Base-by-base conservation (phyloP, 2,329 filamentous ascomycete genomes). In the Pseudomassariella vexata region DNA sequence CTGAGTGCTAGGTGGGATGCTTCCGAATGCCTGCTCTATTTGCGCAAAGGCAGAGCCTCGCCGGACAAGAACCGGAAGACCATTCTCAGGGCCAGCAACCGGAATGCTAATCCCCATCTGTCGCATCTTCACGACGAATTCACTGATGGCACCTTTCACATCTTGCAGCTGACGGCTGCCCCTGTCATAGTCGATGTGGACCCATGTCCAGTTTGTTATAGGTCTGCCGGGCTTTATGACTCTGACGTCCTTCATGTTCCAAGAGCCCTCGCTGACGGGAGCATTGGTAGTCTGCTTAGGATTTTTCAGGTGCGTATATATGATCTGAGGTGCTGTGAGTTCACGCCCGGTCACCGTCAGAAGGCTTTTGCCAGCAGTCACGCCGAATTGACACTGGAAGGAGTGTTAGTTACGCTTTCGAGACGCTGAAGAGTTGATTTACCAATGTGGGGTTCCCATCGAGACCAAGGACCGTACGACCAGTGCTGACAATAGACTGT, bases 261-360 rank as follows among this genome's bases (percentile, higher is more conserved):
- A 92, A 1, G 68, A 66, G 1, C 81, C 84, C n/a, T 61, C 37
- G 9, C 23, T n/a, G 4, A 28, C 57, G 2, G 34, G 40, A 0
- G 71, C 59, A 1, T 30, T 49, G 5, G 68, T 36, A 6, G n/a
- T 28, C 8, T 44, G 59, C 2, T 27, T 49, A 6, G 64, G 42
- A 9, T 25, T 35, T 6, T 41, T 50, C 11, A 24, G 40, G 14
- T 51, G 39, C 36, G 51, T 39, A 48, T 94, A 95, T 2, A 60
- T 52, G 18, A 94, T 59, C 0, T 42, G 47, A 0, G 87, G 87
- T 0, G 74, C 49, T 0, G 47, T 24, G 0, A 94, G 67, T 24
- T 90, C 71, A 5, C 88, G 78, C 2, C 76, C 89, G 1, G 67
- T 65, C 0, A 95, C 83, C 0, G 82, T 83, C 20, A 94, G 63